Conservation (phyloP, 2,329 filamentous ascomycete genomes). For the Parafenestella ontariensis region DNA sequence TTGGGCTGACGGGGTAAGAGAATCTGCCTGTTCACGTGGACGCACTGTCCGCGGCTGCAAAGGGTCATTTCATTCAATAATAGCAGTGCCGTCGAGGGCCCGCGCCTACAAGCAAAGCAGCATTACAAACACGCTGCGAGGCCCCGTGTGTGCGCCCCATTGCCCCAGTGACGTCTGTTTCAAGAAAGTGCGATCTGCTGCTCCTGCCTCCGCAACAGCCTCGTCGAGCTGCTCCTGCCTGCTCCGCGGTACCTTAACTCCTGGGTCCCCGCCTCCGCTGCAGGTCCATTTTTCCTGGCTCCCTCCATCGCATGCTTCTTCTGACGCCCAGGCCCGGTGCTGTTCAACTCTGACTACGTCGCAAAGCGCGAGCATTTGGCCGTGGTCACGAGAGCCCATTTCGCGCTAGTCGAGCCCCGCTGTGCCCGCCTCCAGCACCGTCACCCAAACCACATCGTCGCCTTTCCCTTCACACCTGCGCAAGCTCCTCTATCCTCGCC, state of each 20-base stretch:
- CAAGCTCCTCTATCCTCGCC: conserved; percentile 21
- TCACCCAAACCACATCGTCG: conserved; percentile 30
- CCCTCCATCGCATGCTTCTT: background rate
- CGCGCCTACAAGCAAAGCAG: conserved; percentile 1
- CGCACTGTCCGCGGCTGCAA: conserved; percentile 18
- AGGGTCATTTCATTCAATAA: conserved; percentile 1
- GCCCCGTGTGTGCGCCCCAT: background rate
- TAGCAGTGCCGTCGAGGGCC: background rate
- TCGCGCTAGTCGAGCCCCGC: conserved; percentile 22
- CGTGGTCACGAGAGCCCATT: conserved; percentile 17
- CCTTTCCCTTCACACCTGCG: conserved; percentile 28
- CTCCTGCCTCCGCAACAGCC: conserved; percentile 19
- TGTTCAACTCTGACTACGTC: conserved; percentile 8
- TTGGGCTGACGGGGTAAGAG: conserved; percentile 27
- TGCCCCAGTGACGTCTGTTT: conserved; percentile 35
- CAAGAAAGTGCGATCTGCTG: conserved; percentile 26
- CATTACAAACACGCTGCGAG: conserved; percentile 3
- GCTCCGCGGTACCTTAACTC: conserved; percentile 16
- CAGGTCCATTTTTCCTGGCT: background rate
- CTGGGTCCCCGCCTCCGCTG: conserved; percentile 1
- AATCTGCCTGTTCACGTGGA: conserved; percentile 32
- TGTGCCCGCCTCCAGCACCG: conserved; percentile 33
- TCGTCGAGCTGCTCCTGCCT: too few species aligned
- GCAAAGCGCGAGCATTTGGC: conserved; percentile 18
- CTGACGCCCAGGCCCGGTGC: conserved; percentile 4